Base-by-base conservation (phyloP, 2,329 filamentous ascomycete genomes). In the Leptographium lundbergii region DNA sequence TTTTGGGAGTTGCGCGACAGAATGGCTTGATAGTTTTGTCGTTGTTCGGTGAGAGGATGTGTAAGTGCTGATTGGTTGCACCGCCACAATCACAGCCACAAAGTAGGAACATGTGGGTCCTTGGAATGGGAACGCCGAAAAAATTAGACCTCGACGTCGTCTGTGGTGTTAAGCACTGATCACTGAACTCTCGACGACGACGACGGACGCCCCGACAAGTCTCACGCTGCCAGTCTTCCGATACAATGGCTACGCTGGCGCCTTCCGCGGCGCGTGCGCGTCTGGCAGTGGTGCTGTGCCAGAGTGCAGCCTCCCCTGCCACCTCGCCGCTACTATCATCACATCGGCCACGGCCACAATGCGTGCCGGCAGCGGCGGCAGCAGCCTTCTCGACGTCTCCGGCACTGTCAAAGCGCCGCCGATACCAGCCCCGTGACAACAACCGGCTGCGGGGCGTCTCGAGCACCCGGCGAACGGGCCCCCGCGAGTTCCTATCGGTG, bases 381-480 rank as follows among this genome's bases (percentile, higher is more conserved):
- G 61, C 63, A 13, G 69, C 69, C 63, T 80, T 84, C 71, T 82
- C 84, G 56, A 85, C 82, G 60, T 79, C 80, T 57, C 73, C 74
- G 71, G 63, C 75, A 73, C 65, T 76, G 66, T 64, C 72, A 65
- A 74, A 75, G 67, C 74, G 75, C n/a, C 65, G 68, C 60, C 66
- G 57, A 45, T 74, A 77, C 71, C 75, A 74, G 68, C 78, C 75
- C 62, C 82, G 84, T 68, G 91, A 96, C 75, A 83, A 82, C 74
- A 96, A 89, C 77, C 85, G 81, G 64, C 75, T 82, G 62, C 87
- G 94, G 62, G 92, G 91, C 52, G 82, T 96, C 57, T 96, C 90
- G 59, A 87, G 85, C 27, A 79, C 95, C 60, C 85, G 88, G 65
- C 80, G 87, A 56, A 90, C 88, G 1, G 91, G 91, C 0, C 84